Base-by-base conservation (phyloP, 306 rosid genomes). In the Purshia tridentata region DNA sequence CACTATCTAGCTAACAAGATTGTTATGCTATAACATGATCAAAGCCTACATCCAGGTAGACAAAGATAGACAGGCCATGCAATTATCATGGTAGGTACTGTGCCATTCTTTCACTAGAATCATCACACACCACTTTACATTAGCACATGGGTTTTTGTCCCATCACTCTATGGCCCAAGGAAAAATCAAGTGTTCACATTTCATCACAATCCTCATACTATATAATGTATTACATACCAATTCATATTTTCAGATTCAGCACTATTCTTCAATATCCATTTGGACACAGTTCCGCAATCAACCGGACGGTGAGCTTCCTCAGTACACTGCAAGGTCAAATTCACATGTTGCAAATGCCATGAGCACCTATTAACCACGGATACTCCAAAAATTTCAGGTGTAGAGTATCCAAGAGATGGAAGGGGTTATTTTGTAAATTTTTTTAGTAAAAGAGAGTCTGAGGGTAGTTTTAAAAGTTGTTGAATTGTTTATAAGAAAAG, bases 301-400 rank as follows among this genome's bases (percentile, higher is more conserved):
- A 94, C 96, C 3, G 98, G 98, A 72, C 97, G 97, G 72, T 94
- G 98, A 79, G 95, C 98, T 86, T 94, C 97, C 81, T 94, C 96
- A 3, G 92, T 91, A 86, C 98, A 94, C 87, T 86, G 84, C 79
- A 78, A 63, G 35, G 42, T 18, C 67, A 72, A 75, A 57, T 71
- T 72, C 67, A 44, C 53, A 73, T 12, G 51, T 66, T 6, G 46
- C 46, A 35, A 15, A 37, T 46, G 57, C 29, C 57, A 23, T 16
- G 48, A 61, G 23, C 48, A 61, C 67, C 48, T 7, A 54, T 45
- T 44, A 75, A 12, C 44, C 57, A 60, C 1, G 42, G 13, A 23
- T 44, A 4, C 13, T 15, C 41, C 58, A 20, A 14, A 54, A 42
- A 22, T 55, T 41, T 5, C 16, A 62, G 29, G 47, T 14, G 16